phyloP scores from a whole-genome alignment of 2,329 filamentous ascomycete species.

The Mycosphaerelloides madeirae region DNA sequence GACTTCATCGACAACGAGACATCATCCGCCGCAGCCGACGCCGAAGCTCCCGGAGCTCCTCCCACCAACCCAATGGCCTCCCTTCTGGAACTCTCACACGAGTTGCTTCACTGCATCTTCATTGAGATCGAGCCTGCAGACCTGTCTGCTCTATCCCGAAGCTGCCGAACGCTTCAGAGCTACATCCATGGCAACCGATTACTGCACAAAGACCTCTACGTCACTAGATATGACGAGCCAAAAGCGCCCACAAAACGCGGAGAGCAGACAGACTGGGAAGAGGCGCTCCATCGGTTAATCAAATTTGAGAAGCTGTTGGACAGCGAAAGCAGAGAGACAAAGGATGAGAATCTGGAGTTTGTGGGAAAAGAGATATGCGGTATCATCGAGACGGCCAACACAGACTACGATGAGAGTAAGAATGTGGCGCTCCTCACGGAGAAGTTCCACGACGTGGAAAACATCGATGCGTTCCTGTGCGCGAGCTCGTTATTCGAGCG shows the following conservation, averaged over 20 bases:
- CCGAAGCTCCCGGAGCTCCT: too few species aligned
- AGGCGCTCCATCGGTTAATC: constrained; percentile 32
- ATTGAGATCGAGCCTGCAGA: constrained; percentile 53
- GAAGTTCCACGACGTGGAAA: constrained; percentile 44
- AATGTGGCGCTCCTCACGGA: constrained; percentile 38
- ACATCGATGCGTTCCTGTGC: constrained; percentile 58
- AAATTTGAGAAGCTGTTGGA: constrained; percentile 44
- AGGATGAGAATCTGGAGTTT: constrained; percentile 35
- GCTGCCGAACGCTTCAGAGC: constrained; percentile 50
- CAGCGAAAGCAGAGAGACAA: constrained; percentile 38
- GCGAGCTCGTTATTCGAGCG: constrained; percentile 60
- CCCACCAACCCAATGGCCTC: constrained; percentile 29
- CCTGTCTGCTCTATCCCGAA: constrained; percentile 48
- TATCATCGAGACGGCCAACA: constrained; percentile 22
- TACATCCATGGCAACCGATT: constrained; percentile 55
- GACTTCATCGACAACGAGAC: too few species aligned
- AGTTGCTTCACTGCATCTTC: constrained; percentile 61
- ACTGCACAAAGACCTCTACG: constrained; percentile 60
- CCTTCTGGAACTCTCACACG: constrained; percentile 51
- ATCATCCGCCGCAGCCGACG: too few species aligned
- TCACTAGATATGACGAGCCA: constrained; percentile 38
- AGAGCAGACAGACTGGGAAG: constrained; percentile 36
- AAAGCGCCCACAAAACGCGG: background rate
- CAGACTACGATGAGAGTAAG: constrained; percentile 41
- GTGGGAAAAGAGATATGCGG: constrained; percentile 22